These are phyloP conservation scores for Ceratocystis harringtonii DNA, from an alignment of 2,329 filamentous ascomycete species.

Conservation along the genomic window DNA sequence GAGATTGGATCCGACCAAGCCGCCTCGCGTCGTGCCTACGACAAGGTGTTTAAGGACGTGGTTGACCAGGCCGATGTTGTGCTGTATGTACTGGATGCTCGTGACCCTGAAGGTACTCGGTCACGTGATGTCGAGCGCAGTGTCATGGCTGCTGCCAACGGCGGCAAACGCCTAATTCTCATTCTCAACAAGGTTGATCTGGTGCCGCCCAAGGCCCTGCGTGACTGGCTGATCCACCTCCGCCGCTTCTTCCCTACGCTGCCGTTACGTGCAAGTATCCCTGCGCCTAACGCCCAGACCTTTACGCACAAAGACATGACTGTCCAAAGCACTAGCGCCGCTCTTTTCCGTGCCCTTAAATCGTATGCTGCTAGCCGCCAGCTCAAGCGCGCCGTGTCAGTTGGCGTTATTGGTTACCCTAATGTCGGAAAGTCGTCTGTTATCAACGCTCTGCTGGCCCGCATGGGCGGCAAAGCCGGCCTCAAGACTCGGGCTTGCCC, in stretches of 20 bases:
- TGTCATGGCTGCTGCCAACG: slow-evolving; percentile 74
- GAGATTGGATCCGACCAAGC: slow-evolving; percentile 38
- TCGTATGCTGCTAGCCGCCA: slow-evolving; percentile 70
- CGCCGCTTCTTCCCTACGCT: slow-evolving; percentile 83
- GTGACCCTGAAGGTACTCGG: slow-evolving; percentile 78
- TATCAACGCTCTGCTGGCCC: slow-evolving; percentile 78
- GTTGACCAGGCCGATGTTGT: slow-evolving; percentile 80
- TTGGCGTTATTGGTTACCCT: slow-evolving; percentile 88
- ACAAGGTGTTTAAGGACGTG: slow-evolving; percentile 92
- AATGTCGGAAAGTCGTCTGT: slow-evolving; percentile 95
- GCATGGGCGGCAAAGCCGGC: slow-evolving; percentile 49
- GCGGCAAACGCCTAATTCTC: slow-evolving; percentile 76
- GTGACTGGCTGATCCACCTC: slow-evolving; percentile 70
- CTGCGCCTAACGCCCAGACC: slow-evolving; percentile 71
- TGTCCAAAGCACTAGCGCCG: slow-evolving; percentile 68
- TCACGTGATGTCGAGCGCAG: slow-evolving; percentile 82
- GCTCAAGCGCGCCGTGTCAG: slow-evolving; percentile 76
- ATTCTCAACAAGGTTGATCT: slow-evolving; percentile 94
- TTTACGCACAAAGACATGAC: slow-evolving; percentile 88
- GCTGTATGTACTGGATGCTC: slow-evolving; percentile 82
- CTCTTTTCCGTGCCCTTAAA: slow-evolving; percentile 80
- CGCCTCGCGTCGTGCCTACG: slow-evolving; percentile 70
- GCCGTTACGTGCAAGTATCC: slow-evolving; percentile 68
- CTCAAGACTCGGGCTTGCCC: slow-evolving; percentile 54
- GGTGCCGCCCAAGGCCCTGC: slow-evolving; percentile 65